phyloP scores from a whole-genome alignment of 306 rosid genomes.

The Quercus mongolica region DNA sequence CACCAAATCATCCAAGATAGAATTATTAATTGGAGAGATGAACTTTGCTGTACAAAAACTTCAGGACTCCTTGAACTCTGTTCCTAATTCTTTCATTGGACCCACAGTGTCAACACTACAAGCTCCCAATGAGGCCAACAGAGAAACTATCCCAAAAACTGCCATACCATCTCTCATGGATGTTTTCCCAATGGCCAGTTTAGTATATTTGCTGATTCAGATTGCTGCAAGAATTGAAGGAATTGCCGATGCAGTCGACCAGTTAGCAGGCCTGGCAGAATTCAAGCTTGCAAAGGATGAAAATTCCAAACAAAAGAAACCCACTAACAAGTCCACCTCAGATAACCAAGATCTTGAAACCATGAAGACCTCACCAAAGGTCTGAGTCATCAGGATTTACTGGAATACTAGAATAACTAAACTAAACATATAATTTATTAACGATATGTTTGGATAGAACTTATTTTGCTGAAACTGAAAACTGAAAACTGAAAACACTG shows the following conservation, averaged over 20 bases:
- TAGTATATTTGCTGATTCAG: conserved; percentile 35
- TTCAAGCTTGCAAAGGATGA: conserved; percentile 14
- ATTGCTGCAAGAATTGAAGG: conserved; percentile 30
- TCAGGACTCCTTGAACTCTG: conserved; percentile 31
- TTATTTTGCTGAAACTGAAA: too few relatives aligned
- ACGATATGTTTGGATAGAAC: too few relatives aligned
- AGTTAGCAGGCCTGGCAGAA: conserved; percentile 28
- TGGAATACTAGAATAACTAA: too few relatives aligned
- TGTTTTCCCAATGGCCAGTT: conserved; percentile 32
- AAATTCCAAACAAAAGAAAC: conserved; percentile 15
- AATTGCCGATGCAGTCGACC: conserved; percentile 29
- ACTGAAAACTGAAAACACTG: too few relatives aligned
- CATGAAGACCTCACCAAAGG: conserved; percentile 2
- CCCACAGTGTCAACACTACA: not conserved
- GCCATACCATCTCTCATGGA: conserved; percentile 26
- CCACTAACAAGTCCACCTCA: not conserved
- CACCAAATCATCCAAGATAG: conserved; percentile 35
- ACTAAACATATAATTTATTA: too few relatives aligned
- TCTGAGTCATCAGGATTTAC: too few relatives aligned
- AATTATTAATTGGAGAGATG: conserved; percentile 32
- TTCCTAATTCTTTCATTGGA: conserved; percentile 23
- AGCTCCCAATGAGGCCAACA: conserved; percentile 1
- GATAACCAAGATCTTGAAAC: not conserved
- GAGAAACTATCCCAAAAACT: not conserved
- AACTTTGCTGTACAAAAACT: conserved; percentile 34